These are phyloP conservation scores for Scheffersomyces segobiensis DNA, from an alignment of 1,139 yeast genomes.

Conservation along the genomic window DNA sequence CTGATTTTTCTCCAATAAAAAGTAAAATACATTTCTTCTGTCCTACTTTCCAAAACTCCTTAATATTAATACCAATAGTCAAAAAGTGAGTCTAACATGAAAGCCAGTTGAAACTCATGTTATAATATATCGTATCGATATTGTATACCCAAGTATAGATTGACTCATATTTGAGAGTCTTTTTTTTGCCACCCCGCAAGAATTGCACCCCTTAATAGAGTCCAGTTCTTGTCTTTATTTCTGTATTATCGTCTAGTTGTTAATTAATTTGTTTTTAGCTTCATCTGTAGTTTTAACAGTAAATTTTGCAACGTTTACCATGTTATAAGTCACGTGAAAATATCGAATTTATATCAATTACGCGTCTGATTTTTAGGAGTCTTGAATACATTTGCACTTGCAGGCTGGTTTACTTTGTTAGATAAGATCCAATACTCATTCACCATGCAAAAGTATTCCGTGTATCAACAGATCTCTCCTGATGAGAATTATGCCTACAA, in stretches of 20 bases:
- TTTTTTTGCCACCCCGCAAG: background rate
- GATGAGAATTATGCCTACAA: constrained; percentile 40
- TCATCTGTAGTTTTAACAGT: background rate
- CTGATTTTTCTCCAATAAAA: constrained; percentile 6
- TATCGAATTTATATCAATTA: too few species aligned
- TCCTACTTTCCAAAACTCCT: background rate
- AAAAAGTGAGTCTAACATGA: background rate
- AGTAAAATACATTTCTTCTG: background rate
- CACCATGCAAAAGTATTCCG: constrained; percentile 6
- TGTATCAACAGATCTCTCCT: constrained; percentile 29
- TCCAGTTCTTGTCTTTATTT: background rate
- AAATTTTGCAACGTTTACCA: background rate
- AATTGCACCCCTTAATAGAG: background rate
- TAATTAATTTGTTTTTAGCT: background rate
- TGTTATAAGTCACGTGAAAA: background rate
- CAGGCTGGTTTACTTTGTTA: background rate
- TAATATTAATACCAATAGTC: background rate
- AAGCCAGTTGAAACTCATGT: background rate
- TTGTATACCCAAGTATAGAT: background rate
- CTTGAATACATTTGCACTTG: background rate
- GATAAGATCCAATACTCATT: background rate
- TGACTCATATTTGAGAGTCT: background rate
- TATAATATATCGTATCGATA: background rate
- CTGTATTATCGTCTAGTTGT: background rate
- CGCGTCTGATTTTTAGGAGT: background rate